phyloP scores from a whole-genome alignment of 345 rosid species.

The Iberis pinnata region DNA sequence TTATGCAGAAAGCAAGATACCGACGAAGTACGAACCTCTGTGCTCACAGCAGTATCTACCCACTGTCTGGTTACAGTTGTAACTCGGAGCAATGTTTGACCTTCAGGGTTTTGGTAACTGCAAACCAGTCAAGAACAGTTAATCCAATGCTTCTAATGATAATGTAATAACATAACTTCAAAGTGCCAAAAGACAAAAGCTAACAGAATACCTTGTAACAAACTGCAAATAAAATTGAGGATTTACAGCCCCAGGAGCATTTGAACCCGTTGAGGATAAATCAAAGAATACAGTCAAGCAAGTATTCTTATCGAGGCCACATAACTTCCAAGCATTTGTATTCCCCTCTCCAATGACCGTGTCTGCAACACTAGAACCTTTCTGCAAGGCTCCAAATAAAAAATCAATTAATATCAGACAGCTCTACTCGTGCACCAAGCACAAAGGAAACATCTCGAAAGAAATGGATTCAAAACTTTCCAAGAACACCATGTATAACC shows the following conservation, averaged over 20 bases:
- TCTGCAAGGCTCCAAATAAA: constrained; percentile 49
- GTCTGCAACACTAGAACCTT: constrained; percentile 86
- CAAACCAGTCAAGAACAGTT: constrained; percentile 28
- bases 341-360: constrained; percentile 87
- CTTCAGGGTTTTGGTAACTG: constrained; percentile 80
- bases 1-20: constrained; percentile 11
- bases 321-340: constrained; percentile 87
- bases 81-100: constrained; percentile 64
- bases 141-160: constrained; percentile 6
- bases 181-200: constrained; percentile 1
- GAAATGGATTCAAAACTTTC: not conserved
- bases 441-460: constrained; percentile 4
- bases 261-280: constrained; percentile 75
- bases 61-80: constrained; percentile 81
- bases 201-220: constrained; percentile 59
- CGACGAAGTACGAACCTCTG: constrained; percentile 84
- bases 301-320: constrained; percentile 93
- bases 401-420: constrained; percentile 17
- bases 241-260: constrained; percentile 59
- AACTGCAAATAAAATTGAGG: constrained; percentile 85
- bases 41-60: constrained; percentile 79
- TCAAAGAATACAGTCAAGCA: constrained; percentile 93
- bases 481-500: constrained; percentile 40
- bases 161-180: not conserved
- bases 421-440: constrained; percentile 10